Evolutionary conservation across 225 moss, liverwort and hornwort genomes (phyloP), one percentile per base, ranked within the genome.

Genomic region (Anthoceros angustus): DNA sequence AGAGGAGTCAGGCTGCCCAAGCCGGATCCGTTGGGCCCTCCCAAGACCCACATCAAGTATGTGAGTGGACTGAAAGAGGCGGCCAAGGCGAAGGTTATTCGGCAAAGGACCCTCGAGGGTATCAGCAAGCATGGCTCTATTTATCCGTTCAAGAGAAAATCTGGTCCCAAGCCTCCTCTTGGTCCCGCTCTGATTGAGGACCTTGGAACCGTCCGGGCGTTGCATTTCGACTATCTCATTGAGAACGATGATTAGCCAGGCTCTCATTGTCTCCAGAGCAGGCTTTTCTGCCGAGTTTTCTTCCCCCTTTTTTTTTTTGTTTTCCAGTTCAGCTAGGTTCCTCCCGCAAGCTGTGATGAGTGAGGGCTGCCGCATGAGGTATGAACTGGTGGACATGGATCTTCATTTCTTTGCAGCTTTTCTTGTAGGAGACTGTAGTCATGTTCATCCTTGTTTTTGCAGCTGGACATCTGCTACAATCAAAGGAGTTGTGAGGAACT

Each of bases 141-240:
- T 23, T 55, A 55, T 55, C 55, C 55, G 18, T 55, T 55, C 14
- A 55, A 15, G 23, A 55, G n/a, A 20, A 55, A 55, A 15, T 23
- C 55, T 55, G n/a, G n/a, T 18, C 55, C 55, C 18, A 55, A 55
- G 23, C 55, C 10, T 55, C 55, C 55, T 15, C n/a, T 55, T 18
- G 16, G 23, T 18, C 18, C 55, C 18, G n/a, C 55, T 15, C n/a
- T 55, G 7, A 55, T 55, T 55, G 55, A 55, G 55, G 55, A 55
- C 23, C 14, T 55, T 20, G 14, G 23, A 6, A 55, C 55, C n/a
- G 55, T 55, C 23, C 55, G 55, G 23, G 55, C 55, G 23, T 23
- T 55, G 18, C 55, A 55, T 55, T 55, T 55, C 23, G 55, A 55
- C n/a, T 55, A 55, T 55, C n/a, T 55, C n/a, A 18, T 55, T 55